A percentile compares a stretch with the other conserved stretches of the same genome.
These are phyloP conservation scores for Sordaria brevicollis DNA, from an alignment of 495 filamentous ascomycete species.

Conservation along the genomic window DNA sequence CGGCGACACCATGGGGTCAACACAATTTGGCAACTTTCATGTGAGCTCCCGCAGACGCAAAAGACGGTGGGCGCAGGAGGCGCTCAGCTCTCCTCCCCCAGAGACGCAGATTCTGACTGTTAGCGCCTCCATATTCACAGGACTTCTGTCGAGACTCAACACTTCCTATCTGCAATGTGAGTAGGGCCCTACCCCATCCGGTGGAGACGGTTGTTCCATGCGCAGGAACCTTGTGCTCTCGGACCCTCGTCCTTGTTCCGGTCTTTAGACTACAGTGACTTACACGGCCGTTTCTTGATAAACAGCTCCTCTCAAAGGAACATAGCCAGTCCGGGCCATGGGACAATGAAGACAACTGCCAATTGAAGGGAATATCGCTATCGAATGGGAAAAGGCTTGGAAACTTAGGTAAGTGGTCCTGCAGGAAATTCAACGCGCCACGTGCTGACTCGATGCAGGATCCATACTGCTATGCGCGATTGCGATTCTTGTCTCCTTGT, in stretches of 20 bases:
- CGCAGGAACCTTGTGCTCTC: not conserved
- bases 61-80: not conserved
- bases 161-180: conserved; percentile 91
- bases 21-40: conserved; percentile 84
- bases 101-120: not conserved
- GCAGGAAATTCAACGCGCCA: conserved; percentile 1
- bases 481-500: conserved; percentile 55
- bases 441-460: conserved; percentile 40
- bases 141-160: conserved; percentile 95
- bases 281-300: conserved; percentile 6
- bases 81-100: not conserved
- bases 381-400: conserved; percentile 53
- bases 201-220: not conserved
- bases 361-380: conserved; percentile 61
- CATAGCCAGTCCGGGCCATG: conserved; percentile 41
- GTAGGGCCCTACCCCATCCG: conserved; percentile 26
- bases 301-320: conserved; percentile 33
- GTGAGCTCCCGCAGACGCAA: conserved; percentile 45
- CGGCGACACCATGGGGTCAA: conserved; percentile 42
- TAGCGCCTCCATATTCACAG: conserved; percentile 29
- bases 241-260: not conserved
- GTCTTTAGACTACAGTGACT: conserved; percentile 9
- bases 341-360: conserved; percentile 42
- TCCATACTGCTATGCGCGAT: conserved; percentile 78
- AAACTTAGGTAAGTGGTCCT: conserved; percentile 65